Evolutionary conservation across 257 asterid species (phyloP).

Genomic region (Marsdenia floribunda): DNA sequence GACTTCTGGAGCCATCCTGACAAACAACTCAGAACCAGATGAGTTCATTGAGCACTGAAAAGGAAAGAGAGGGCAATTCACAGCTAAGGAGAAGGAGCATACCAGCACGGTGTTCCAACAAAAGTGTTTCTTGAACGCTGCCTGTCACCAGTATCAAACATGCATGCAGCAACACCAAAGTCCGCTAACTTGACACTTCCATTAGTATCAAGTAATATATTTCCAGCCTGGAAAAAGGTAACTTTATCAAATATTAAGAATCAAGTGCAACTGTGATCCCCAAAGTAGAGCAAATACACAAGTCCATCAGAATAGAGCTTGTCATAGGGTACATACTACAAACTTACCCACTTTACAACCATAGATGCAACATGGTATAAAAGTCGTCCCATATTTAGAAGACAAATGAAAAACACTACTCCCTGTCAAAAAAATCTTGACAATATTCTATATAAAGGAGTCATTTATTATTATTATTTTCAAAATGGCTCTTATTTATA

Average conservation of each 20-base stretch:
- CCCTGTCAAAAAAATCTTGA: too few species aligned
- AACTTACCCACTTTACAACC: background rate
- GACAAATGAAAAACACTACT: background rate
- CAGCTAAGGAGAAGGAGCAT: slow-evolving; percentile 13
- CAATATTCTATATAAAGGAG: too few species aligned
- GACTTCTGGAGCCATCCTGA: slow-evolving; percentile 99
- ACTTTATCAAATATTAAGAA: slow-evolving; percentile 6
- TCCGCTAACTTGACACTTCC: slow-evolving; percentile 92
- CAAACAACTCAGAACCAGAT: slow-evolving; percentile 12
- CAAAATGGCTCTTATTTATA: too few species aligned
- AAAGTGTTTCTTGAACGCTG: slow-evolving; percentile 97
- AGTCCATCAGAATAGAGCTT: background rate
- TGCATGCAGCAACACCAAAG: slow-evolving; percentile 96
- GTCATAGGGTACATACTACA: background rate
- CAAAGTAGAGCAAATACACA: background rate
- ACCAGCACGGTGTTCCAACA: slow-evolving; percentile 99
- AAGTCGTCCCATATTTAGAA: background rate
- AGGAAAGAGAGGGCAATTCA: background rate
- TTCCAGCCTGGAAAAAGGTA: slow-evolving; percentile 74
- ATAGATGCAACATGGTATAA: background rate
- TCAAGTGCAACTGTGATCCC: background rate
- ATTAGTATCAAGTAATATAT: slow-evolving; percentile 73
- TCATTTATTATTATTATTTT: too few species aligned
- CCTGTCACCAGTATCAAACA: slow-evolving; percentile 96
- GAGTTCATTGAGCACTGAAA: background rate